These are phyloP conservation scores for Cladophialophora chaetospira DNA, from an alignment of 2,329 filamentous ascomycete genomes.

Conservation along the genomic window DNA sequence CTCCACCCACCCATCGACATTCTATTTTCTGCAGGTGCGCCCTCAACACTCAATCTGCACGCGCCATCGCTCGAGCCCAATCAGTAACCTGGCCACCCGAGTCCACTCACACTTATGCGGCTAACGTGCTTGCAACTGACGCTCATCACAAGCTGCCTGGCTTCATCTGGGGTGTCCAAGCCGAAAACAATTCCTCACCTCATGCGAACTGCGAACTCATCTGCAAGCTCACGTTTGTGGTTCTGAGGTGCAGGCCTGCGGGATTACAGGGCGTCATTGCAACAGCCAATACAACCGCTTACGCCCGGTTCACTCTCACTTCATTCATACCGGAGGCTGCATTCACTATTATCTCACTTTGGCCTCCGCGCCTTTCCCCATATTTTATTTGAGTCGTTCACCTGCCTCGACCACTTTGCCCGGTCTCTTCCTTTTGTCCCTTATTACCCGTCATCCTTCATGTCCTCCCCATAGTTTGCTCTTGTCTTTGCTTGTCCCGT, in stretches of 20 bases:
- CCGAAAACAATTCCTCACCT: slow-evolving; percentile 26
- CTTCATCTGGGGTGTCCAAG: slow-evolving; percentile 28
- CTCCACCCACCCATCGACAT: slow-evolving; percentile 5
- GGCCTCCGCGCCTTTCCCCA: slow-evolving; percentile 24
- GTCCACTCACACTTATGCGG: slow-evolving; percentile 19
- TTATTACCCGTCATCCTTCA: slow-evolving; percentile 26
- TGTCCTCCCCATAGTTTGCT: slow-evolving; percentile 27
- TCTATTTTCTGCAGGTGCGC: slow-evolving; percentile 16
- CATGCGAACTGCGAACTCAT: slow-evolving; percentile 25
- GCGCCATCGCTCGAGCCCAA: slow-evolving; percentile 9
- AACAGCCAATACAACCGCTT: slow-evolving; percentile 7
- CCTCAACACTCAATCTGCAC: slow-evolving; percentile 18
- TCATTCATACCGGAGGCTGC: neutral
- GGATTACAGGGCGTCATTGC: slow-evolving; percentile 11
- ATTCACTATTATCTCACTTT: slow-evolving; percentile 2
- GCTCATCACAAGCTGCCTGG: slow-evolving; percentile 27
- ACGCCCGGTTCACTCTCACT: slow-evolving; percentile 9
- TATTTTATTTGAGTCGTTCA: slow-evolving; percentile 26
- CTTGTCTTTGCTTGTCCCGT: slow-evolving; percentile 24
- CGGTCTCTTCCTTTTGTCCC: slow-evolving; percentile 27
- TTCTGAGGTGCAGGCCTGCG: slow-evolving; percentile 7
- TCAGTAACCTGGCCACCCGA: slow-evolving; percentile 9
- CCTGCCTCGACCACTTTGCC: slow-evolving; percentile 25
- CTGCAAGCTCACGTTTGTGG: slow-evolving; percentile 16
- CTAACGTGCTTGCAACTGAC: slow-evolving; percentile 23